Conservation (phyloP, 192 early-diverging fungal genomes). For the Coemansia sp. region DNA sequence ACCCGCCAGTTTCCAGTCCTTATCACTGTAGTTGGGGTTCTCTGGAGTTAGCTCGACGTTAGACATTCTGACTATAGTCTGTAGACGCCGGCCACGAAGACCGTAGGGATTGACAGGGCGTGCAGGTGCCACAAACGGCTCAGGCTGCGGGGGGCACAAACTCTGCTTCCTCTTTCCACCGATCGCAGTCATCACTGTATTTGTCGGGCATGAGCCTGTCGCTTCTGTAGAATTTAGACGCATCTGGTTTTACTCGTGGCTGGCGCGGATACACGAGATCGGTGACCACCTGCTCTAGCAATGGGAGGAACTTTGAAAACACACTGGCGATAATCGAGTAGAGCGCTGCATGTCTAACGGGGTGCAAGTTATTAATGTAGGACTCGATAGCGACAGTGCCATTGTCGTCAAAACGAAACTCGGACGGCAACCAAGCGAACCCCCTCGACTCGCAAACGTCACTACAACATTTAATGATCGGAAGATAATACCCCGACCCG, state of each 20-base stretch:
- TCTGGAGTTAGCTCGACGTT: slow-evolving; percentile 69
- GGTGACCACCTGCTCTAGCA: slow-evolving; percentile 59
- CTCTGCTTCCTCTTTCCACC: background rate
- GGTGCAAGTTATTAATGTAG: slow-evolving; percentile 76
- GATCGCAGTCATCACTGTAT: background rate
- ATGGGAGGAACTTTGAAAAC: slow-evolving; percentile 57
- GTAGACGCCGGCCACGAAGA: slow-evolving; percentile 48
- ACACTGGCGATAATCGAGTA: slow-evolving; percentile 53
- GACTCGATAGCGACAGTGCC: slow-evolving; percentile 50
- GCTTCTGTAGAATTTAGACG: background rate
- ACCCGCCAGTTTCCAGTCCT: slow-evolving; percentile 71
- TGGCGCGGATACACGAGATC: slow-evolving; percentile 11
- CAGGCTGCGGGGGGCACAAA: slow-evolving; percentile 38
- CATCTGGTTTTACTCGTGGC: background rate
- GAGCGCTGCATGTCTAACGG: slow-evolving; percentile 41
- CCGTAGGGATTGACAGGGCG: slow-evolving; percentile 20
- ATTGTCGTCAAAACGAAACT: slow-evolving; percentile 51
- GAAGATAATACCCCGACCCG: background rate
- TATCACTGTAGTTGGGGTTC: slow-evolving; percentile 57
- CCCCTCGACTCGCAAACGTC: background rate
- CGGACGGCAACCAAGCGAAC: slow-evolving; percentile 62
- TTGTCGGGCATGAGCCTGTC: background rate
- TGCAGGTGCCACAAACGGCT: slow-evolving; percentile 38
- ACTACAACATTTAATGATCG: background rate
- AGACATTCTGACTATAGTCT: slow-evolving; percentile 73